Percentiles rank a stretch among this genome's conserved stretches.
Evolutionary conservation across 1,139 yeast species (phyloP).

Genomic region (Yamadazyma conglobata): DNA sequence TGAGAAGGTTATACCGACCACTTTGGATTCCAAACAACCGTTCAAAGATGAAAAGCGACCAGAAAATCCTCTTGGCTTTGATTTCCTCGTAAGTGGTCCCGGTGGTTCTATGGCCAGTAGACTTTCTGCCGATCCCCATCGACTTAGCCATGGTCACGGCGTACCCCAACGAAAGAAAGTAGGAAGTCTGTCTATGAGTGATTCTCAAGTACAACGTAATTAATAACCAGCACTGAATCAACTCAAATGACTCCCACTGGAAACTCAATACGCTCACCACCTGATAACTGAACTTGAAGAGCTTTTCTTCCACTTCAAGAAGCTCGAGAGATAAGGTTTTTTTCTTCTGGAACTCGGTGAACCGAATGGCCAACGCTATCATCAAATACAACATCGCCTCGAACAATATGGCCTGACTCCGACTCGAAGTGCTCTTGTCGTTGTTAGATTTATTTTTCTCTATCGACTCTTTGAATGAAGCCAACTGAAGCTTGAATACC

Average conservation of each 20-base stretch:
- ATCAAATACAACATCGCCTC: slow-evolving; percentile 50
- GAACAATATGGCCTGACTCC: slow-evolving; percentile 40
- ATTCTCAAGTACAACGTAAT: slow-evolving; percentile 52
- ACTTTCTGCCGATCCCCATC: slow-evolving; percentile 48
- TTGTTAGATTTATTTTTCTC: slow-evolving; percentile 5
- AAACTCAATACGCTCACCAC: slow-evolving; percentile 50
- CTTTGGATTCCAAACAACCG: slow-evolving; percentile 52
- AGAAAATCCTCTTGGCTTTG: slow-evolving; percentile 54
- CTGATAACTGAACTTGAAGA: slow-evolving; percentile 50
- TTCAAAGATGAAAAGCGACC: slow-evolving; percentile 58
- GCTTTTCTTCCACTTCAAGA: slow-evolving; percentile 44
- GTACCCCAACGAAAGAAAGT: slow-evolving; percentile 50
- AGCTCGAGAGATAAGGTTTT: slow-evolving; percentile 30
- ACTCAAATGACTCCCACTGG: slow-evolving; percentile 67
- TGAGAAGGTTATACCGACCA: slow-evolving; percentile 48
- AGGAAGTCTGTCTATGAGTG: slow-evolving; percentile 56
- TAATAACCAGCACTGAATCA: slow-evolving; percentile 61
- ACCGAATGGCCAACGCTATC: slow-evolving; percentile 52
- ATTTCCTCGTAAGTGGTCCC: slow-evolving; percentile 44
- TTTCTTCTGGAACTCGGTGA: slow-evolving; percentile 43
- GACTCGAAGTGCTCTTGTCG: slow-evolving; percentile 3
- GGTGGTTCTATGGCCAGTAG: slow-evolving; percentile 5
- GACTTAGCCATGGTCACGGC: slow-evolving; percentile 55
- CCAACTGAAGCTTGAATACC: slow-evolving; percentile 51
- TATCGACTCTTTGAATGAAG: slow-evolving; percentile 26